phyloP scores from a whole-genome alignment of 139 green algal genomes.

The Raphidocelis subcapitata region DNA sequence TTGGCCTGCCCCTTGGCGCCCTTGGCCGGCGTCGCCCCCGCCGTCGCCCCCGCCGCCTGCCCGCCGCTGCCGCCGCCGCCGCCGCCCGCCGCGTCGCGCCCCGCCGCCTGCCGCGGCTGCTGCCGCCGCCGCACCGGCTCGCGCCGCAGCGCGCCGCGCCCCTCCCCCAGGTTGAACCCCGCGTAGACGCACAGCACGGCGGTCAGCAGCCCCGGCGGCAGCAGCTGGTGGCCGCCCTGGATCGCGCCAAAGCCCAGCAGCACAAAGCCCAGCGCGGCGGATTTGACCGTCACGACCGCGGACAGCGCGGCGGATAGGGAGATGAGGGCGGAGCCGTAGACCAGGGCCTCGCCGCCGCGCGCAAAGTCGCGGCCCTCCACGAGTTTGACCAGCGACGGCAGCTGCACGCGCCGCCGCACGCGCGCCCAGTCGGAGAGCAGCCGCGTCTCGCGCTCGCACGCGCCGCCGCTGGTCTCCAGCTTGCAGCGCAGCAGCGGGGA shows the following conservation, averaged over 20 bases:
- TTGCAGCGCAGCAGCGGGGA: constrained; percentile 12
- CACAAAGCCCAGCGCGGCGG: constrained; percentile 16
- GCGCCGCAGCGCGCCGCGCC: background rate
- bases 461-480: background rate
- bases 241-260: constrained; percentile 7
- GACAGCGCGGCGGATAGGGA: constrained; percentile 17
- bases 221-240: constrained; percentile 8
- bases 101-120: background rate
- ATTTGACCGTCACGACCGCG: constrained; percentile 10
- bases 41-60: no score
- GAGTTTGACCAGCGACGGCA: constrained; percentile 15
- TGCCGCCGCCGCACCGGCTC: background rate
- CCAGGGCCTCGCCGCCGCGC: background rate
- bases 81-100: no score
- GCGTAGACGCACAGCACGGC: constrained; percentile 26
- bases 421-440: background rate
- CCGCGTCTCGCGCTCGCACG: constrained; percentile 2
- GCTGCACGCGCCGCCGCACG: constrained; percentile 2
- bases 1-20: no score
- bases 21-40: no score
- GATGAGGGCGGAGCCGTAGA: constrained; percentile 14
- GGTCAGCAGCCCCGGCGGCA: constrained; percentile 11
- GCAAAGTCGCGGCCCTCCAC: background rate
- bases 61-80: no score
- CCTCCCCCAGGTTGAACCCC: constrained; percentile 15